Base-by-base conservation (phyloP, 2,329 filamentous ascomycete genomes). In the Penicillium digitatum region DNA sequence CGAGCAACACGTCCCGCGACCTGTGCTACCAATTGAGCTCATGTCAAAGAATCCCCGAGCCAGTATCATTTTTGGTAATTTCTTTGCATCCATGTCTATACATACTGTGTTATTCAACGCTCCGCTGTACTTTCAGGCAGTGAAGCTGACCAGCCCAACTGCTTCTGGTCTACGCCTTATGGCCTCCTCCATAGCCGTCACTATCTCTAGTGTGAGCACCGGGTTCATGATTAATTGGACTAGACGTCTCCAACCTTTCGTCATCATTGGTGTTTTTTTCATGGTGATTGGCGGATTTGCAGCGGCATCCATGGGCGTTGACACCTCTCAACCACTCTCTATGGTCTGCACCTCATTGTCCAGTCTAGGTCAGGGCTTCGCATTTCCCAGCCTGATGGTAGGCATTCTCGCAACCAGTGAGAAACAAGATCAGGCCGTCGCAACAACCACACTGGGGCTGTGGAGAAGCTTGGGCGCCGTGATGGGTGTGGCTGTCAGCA, bases 71-170 rank as follows among this genome's bases (percentile, higher is more conserved):
- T 79, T 80, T 61, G 76, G 76, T 54, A 81, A 80, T 59, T 81
- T 81, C 63, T 79, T 81, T 57, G 76, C 76, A 0, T 68, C 74
- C 6, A 70, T 81, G 16, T 76, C 78, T 1, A 70, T 79, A 56
- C 79, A 81, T 57, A 79, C 78, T 3, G 82, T 88, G 60, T 75
- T 88, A 16, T 89, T 89, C 73, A 86, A 87, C 64, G 84, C 84
- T 6, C 88, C 88, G 0, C 76, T 92, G 8, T 92, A 87, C 75
- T 91, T 89, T 74, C 87, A 90, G 68, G 87, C 85, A 35, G 87
- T 90, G 26, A 84, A 89, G 45, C 79, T 88, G 48, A 84, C 86
- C 55, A 81, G 79, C 6, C 85, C 88, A 16, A 90, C 88, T 0
- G 76, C 79, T 24, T 89, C 88, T 0, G 88, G 88, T n/a, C 81